Evolutionary conservation across 768 basidiomycete genomes (phyloP), one percentile per base, ranked within the genome.

Genomic region (Rubroboletus pulcherrimus): DNA sequence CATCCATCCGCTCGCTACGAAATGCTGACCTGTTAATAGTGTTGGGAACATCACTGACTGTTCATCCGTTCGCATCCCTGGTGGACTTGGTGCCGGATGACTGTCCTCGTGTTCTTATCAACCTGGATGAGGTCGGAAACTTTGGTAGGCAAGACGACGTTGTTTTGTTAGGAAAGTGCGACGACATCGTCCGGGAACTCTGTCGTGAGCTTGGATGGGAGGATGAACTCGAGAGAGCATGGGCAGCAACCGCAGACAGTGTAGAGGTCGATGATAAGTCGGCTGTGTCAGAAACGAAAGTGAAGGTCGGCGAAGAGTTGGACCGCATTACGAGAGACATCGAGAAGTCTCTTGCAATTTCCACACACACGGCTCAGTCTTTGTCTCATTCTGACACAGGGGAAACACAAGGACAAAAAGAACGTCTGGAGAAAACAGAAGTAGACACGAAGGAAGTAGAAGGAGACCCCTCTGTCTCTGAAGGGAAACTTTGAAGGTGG

Each of bases 21-120:
- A 57, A 76, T n/a, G 91, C 91, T 8, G 93, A 98, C 70, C 79
- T 98, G 21, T 81, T 97, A 38, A 85, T 98, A 62, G 82, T 97
- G 43, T 86, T 97, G 61, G 94, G 95, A 29, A 98, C 95, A 0
- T 95, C 93, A 2, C 78, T 96, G 45, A 86, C 83, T 0, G 91
- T 94, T 11, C 84, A 88, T 50, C 93, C 92, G 2, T 97, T 98
- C 68, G 93, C 94, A 6, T 82, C 83, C 1, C 82, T 98, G 24
- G 80, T 87, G 10, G 71, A 74, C 41, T 69, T 80, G 53, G 84
- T 88, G 0, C 75, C 77, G 5, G 56, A 72, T 2, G 60, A 61
- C 9, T 91, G 86, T 62, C 92, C 89, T 3, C 86, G 95, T 2
- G 78, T 96, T n/a, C 79, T 98, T 31, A 85, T 98, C 71, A 97